Evolutionary conservation across 2,329 filamentous ascomycete species (phyloP), one percentile per base, ranked within the genome.

Genomic region (Rachicladosporium sp.): DNA sequence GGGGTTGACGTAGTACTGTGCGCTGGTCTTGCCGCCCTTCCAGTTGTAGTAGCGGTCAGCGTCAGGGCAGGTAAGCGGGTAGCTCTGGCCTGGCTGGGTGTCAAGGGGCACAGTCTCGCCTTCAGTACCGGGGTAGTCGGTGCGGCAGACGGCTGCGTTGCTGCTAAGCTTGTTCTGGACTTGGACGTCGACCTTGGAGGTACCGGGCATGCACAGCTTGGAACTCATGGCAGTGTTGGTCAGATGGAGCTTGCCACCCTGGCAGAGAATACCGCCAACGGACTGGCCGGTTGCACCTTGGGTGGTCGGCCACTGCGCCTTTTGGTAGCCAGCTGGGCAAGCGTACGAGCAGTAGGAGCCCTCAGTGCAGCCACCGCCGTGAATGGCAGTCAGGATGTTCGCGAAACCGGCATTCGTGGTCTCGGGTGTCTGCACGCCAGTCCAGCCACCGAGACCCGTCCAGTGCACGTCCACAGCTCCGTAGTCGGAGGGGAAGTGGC

Each of bases 1-100:
- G 53, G 82, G 82, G 74, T 96, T 96, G 65, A 96, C 74, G 60
- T 98, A 98, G 74, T 94, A 96, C 67, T 96, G 91, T 33, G 88
- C 88, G 35, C 85, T 88, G 38, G 91, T 96, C 37, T 66, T 53
- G 60, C 73, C 73, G 52, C 74, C 74, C 54, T 84, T 51, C 84
- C 85, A 93, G 45, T 70, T 64, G 69, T 87, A 96, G 70, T 89
- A 93, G 37, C 66, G 70, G 36, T 60, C 58, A 44, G 79, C 76
- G 48, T 81, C 66, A 35, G 89, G 82, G 69, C 85, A 89, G 57
- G 83, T 85, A 48, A 98, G 66, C 29, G 69, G 63, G 44, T 76
- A 66, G 19, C 65, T 71, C 36, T 41, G 41, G 43, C 82, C 82
- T 38, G 82, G 64, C 4, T 62, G 49, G 33, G 80, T 70, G 42